phyloP scores from a whole-genome alignment of 2,329 filamentous ascomycete genomes.

The Volutella citrinella region DNA sequence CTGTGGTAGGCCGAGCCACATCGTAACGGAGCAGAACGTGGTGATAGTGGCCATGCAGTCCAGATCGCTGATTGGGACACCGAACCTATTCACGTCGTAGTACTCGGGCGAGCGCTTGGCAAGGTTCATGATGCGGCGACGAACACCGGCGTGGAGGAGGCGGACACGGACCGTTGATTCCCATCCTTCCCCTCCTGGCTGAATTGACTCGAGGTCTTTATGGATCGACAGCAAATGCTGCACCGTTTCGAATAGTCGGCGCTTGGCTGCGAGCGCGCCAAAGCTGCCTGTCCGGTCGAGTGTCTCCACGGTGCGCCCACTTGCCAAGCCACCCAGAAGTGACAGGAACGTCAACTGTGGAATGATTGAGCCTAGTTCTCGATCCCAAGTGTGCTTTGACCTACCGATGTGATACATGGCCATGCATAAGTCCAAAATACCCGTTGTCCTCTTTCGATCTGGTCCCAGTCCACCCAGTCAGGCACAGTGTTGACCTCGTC shows the following conservation, averaged over 20 bases:
- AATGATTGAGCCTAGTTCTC: too few species aligned
- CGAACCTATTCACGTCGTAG: conserved; percentile 55
- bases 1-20: conserved; percentile 60
- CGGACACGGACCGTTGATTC: conserved; percentile 61
- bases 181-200: conserved; percentile 61
- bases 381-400: too few species aligned
- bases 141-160: conserved; percentile 62
- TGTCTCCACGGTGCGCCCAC: conserved; percentile 60
- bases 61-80: conserved; percentile 63
- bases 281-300: conserved; percentile 66
- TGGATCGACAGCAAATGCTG: conserved; percentile 55
- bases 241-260: conserved; percentile 50
- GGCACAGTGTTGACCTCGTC: conserved; percentile 55
- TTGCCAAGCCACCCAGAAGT: conserved; percentile 41
- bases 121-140: conserved; percentile 59
- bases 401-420: conserved; percentile 56
- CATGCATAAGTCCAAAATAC: conserved; percentile 64
- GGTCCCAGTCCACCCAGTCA: conserved; percentile 65
- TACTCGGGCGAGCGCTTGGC: conserved; percentile 52
- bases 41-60: conserved; percentile 63
- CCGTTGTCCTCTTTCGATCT: conserved; percentile 61
- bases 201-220: conserved; percentile 52
- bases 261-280: conserved; percentile 55
- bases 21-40: conserved; percentile 59
- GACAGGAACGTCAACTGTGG: conserved; percentile 37